phyloP scores from a whole-genome alignment of 768 basidiomycete genomes.

The Mycena indigotica region DNA sequence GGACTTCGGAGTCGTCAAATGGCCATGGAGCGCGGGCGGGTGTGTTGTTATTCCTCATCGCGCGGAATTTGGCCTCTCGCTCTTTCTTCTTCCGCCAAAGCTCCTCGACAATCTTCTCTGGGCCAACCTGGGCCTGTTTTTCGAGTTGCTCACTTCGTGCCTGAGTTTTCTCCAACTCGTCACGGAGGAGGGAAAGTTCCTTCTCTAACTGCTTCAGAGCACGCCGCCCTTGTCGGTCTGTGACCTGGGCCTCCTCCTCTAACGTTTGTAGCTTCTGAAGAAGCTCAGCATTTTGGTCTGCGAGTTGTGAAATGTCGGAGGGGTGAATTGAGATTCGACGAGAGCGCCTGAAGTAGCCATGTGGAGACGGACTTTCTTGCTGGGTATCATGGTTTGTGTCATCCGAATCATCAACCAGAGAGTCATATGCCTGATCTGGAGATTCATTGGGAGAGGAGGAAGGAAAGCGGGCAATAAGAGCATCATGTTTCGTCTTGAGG shows the following conservation, averaged over 20 bases:
- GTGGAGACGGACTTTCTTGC: slow-evolving; percentile 19
- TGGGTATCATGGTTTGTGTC: slow-evolving; percentile 32
- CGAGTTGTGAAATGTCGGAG: slow-evolving; percentile 66
- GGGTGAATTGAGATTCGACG: slow-evolving; percentile 67
- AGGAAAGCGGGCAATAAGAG: slow-evolving; percentile 66
- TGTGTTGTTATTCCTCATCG: slow-evolving; percentile 46
- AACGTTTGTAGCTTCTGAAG: slow-evolving; percentile 73
- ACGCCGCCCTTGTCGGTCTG: slow-evolving; percentile 68
- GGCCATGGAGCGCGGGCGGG: slow-evolving; percentile 22
- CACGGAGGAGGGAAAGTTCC: slow-evolving; percentile 73
- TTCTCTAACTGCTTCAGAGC: slow-evolving; percentile 74
- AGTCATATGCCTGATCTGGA: slow-evolving; percentile 36
- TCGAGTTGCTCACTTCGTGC: slow-evolving; percentile 72
- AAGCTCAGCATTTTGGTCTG: slow-evolving; percentile 85
- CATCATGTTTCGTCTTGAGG: slow-evolving; percentile 72
- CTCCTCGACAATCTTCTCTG: slow-evolving; percentile 44
- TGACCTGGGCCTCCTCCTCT: slow-evolving; percentile 65
- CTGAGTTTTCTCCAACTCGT: slow-evolving; percentile 78
- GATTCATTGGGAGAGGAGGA: slow-evolving; percentile 38
- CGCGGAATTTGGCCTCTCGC: slow-evolving; percentile 56
- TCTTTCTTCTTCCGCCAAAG: slow-evolving; percentile 50
- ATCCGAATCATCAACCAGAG: not conserved
- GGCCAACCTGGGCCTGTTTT: slow-evolving; percentile 55
- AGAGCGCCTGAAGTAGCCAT: slow-evolving; percentile 27
- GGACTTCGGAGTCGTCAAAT: slow-evolving; percentile 37